Base-by-base conservation (phyloP, 306 rosid species). In the Elaeagnus macrophylla region DNA sequence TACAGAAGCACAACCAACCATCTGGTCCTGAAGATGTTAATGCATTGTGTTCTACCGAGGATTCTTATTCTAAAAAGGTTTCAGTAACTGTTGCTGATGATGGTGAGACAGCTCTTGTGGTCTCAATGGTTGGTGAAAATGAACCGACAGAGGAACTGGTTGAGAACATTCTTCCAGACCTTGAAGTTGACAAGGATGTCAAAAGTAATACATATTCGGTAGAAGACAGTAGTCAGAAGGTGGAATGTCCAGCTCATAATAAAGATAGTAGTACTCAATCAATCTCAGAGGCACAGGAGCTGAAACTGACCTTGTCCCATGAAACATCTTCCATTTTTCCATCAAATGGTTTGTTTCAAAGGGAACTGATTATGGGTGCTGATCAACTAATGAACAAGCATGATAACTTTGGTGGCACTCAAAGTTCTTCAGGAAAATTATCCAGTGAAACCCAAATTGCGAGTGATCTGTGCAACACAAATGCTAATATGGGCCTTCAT, bases 101-200 rank as follows among this genome's bases (percentile, higher is more conserved):
- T 36, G 99, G 96, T 63, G 96, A 91, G 72, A 91, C 93, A 14
- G 94, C 96, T 70, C 68, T 91, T 67, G 96, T 91, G 67, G 89
- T 91, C 70, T 91, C 96, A 3, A 71, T 84, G 84, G 81, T 84
- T 67, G 96, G 73, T 56, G 72, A 65, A 61, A 71, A 61, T 48
- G 75, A 77, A 50, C 51, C 64, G 72, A 53, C 62, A 51, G 76
- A 62, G 54, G 68, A 64, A 67, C 69, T 76, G 76, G 64, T 60
- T 48, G 76, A 71, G 56, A 72, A 72, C 57, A 48, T 37, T 51
- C 56, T 48, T 36, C 65, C 84, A 62, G 63, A 70, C 47, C 48
- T 59, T 67, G 72, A 75, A 78, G 74, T 69, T 76, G 80, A 73
- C 46, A 56, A 63, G 66, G 80, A 72, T 52, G 47, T 53, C 55